Percentiles rank a stretch among this genome's conserved stretches.
These are phyloP conservation scores for Xanthoceras sorbifolium DNA, from an alignment of 345 rosid species.

Conservation along the genomic window DNA sequence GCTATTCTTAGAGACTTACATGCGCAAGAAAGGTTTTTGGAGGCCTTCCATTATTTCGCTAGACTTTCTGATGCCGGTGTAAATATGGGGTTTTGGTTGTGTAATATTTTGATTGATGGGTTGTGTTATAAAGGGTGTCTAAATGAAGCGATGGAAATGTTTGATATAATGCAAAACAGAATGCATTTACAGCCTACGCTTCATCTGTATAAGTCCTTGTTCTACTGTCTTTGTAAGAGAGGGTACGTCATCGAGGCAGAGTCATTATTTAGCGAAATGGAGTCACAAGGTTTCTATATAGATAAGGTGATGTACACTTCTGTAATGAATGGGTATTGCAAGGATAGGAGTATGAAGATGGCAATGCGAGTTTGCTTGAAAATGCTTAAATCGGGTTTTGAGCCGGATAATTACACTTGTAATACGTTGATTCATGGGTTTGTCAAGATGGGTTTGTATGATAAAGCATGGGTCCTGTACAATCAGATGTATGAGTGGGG, in stretches of 20 bases:
- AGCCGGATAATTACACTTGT: constrained; percentile 51
- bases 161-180: constrained; percentile 47
- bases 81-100: constrained; percentile 43
- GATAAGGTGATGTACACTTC: constrained; percentile 60
- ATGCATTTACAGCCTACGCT: constrained; percentile 39
- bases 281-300: constrained; percentile 50
- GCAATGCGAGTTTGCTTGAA: constrained; percentile 54
- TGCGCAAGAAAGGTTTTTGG: constrained; percentile 42
- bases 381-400: constrained; percentile 63
- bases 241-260: constrained; percentile 55
- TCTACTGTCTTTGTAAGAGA: constrained; percentile 60
- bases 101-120: constrained; percentile 48
- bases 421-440: constrained; percentile 70
- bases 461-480: constrained; percentile 44
- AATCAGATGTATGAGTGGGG: constrained; percentile 46
- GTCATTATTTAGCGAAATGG: constrained; percentile 53
- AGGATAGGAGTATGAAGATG: constrained; percentile 58
- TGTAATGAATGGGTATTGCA: constrained; percentile 53
- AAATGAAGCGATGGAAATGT: constrained; percentile 52
- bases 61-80: constrained; percentile 31
- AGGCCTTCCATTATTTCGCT: constrained; percentile 49
- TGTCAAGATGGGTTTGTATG: constrained; percentile 48
- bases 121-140: constrained; percentile 49
- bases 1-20: constrained; percentile 45
- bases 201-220: constrained; percentile 54